Conservation (phyloP, 371 early-diverging fungal species). For the Blakeslea trispora region DNA sequence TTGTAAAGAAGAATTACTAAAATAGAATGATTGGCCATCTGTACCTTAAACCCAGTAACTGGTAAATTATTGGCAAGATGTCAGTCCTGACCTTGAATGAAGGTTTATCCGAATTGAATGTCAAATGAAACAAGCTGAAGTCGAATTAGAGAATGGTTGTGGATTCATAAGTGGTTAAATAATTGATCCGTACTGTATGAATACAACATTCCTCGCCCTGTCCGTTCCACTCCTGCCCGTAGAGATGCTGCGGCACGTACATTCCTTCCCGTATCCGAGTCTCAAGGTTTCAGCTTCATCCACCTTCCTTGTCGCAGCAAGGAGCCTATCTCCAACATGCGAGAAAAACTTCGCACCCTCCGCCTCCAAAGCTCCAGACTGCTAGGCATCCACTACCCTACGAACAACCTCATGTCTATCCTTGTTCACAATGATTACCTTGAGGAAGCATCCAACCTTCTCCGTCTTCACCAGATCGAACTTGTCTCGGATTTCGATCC, state of each 20-base stretch:
- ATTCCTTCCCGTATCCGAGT: neutral
- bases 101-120: no score
- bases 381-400: neutral
- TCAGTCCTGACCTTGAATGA: no score
- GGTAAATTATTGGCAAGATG: no score
- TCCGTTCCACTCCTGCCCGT: no score
- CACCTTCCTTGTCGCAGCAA: neutral
- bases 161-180: no score
- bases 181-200: no score
- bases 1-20: no score
- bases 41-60: no score
- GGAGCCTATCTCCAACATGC: neutral
- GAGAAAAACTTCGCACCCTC: neutral
- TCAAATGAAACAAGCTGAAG: no score
- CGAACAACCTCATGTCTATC: neutral
- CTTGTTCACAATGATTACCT: neutral
- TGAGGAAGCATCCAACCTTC: neutral
- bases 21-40: no score
- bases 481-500: neutral
- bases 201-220: no score
- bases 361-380: neutral
- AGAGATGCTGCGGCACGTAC: neutral
- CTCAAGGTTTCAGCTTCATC: neutral
- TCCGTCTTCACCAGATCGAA: neutral
- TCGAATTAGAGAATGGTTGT: no score